These are phyloP conservation scores for Candida berthetii DNA, from an alignment of 805 yeast genomes.

Conservation along the genomic window DNA sequence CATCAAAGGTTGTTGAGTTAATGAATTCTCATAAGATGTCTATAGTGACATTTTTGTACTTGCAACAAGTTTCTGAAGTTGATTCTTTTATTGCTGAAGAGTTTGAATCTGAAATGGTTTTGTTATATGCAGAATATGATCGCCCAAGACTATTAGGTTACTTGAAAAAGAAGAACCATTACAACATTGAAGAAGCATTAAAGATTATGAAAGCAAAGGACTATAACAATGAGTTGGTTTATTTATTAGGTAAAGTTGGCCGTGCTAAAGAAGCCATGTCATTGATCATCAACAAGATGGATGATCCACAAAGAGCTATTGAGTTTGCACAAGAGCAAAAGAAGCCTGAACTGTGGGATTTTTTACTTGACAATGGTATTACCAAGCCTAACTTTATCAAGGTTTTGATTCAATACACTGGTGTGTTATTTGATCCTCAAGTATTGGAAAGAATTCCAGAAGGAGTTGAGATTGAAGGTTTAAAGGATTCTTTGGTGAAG, in stretches of 20 bases:
- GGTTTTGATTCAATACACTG: slow-evolving; percentile 64
- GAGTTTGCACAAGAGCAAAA: slow-evolving; percentile 64
- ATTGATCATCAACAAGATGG: slow-evolving; percentile 68
- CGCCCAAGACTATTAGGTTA: slow-evolving; percentile 50
- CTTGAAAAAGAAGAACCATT: slow-evolving; percentile 52
- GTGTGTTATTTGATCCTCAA: slow-evolving; percentile 58
- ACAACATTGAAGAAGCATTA: slow-evolving; percentile 68
- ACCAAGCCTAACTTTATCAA: slow-evolving; percentile 71
- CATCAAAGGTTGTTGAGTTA: slow-evolving; percentile 41
- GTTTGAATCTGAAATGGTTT: slow-evolving; percentile 63
- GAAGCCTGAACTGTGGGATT: slow-evolving; percentile 78
- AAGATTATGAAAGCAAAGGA: slow-evolving; percentile 48
- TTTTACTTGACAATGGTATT: slow-evolving; percentile 64
- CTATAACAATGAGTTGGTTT: slow-evolving; percentile 69
- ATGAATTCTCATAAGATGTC: slow-evolving; percentile 36
- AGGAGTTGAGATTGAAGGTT: slow-evolving; percentile 56
- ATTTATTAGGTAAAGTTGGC: slow-evolving; percentile 76
- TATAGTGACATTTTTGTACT: slow-evolving; percentile 54
- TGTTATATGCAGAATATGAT: slow-evolving; percentile 59
- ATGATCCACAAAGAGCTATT: slow-evolving; percentile 79
- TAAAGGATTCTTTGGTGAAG: slow-evolving; percentile 52
- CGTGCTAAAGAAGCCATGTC: slow-evolving; percentile 69
- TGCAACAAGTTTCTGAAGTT: slow-evolving; percentile 47
- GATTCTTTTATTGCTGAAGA: slow-evolving; percentile 51
- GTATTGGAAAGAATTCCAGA: slow-evolving; percentile 62